Evolutionary conservation across 345 rosid species (phyloP).

Genomic region (Viola odorata): DNA sequence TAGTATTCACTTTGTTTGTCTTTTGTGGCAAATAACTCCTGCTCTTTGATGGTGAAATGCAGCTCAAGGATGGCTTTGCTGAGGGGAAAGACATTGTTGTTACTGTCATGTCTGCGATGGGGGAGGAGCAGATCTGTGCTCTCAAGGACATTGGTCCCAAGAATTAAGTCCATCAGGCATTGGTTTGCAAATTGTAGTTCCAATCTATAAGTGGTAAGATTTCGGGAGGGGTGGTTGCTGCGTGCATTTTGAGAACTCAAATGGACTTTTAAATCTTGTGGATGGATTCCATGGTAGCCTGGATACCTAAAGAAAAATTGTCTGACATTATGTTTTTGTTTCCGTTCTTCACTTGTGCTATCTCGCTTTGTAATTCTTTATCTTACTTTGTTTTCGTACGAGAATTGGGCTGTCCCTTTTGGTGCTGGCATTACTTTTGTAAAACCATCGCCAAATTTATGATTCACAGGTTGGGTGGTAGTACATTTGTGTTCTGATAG

Average conservation of each 20-base stretch:
- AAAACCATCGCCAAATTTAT: too few species aligned
- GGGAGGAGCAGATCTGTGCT: conserved; percentile 32
- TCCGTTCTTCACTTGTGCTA: too few species aligned
- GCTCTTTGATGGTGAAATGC: not conserved
- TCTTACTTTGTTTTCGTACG: too few species aligned
- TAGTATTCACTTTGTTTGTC: too few species aligned
- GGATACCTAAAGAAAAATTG: too few species aligned
- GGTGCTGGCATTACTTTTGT: too few species aligned
- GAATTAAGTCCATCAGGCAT: not conserved
- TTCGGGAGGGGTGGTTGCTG: not conserved
- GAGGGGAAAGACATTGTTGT: conserved; percentile 29
- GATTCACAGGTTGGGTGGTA: too few species aligned
- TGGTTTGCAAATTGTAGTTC: not conserved
- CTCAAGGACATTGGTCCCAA: conserved; percentile 31
- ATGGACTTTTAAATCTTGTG: not conserved
- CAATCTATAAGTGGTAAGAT: not conserved
- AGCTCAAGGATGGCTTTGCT: conserved; percentile 27
- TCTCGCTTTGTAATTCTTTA: too few species aligned
- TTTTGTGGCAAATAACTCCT: not conserved
- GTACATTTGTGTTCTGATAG: too few species aligned
- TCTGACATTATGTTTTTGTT: too few species aligned
- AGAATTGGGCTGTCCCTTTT: too few species aligned
- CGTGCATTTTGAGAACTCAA: not conserved
- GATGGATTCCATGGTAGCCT: too few species aligned
- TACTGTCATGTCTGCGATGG: conserved; percentile 30